These are phyloP conservation scores for Cynanchum wilfordii DNA, from an alignment of 257 asterid species.

Conservation along the genomic window DNA sequence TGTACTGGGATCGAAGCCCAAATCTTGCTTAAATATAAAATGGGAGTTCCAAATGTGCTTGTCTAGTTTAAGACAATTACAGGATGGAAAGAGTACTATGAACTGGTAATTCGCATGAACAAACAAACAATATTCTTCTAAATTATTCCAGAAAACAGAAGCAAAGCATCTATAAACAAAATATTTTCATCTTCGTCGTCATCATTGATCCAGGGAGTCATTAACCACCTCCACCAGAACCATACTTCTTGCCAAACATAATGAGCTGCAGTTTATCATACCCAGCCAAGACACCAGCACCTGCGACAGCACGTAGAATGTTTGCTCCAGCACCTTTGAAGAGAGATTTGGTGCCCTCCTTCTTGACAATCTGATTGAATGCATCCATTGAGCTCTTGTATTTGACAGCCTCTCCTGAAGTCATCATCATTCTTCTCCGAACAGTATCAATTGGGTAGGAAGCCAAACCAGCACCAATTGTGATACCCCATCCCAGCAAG, in stretches of 20 bases:
- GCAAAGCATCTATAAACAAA: not conserved
- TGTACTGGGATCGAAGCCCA: not conserved
- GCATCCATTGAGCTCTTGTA: slow-evolving; percentile 62
- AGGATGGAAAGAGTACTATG: not conserved
- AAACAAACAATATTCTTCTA: not conserved
- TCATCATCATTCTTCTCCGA: slow-evolving; percentile 89
- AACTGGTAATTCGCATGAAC: not conserved
- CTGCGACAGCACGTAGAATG: slow-evolving; percentile 69
- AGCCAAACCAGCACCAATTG: slow-evolving; percentile 70
- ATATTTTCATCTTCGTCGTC: slow-evolving; percentile 30
- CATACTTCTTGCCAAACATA: slow-evolving; percentile 56
- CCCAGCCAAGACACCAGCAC: slow-evolving; percentile 81
- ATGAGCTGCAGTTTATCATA: slow-evolving; percentile 71
- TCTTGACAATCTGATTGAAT: slow-evolving; percentile 51
- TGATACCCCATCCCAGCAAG: slow-evolving; percentile 77
- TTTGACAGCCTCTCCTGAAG: slow-evolving; percentile 78
- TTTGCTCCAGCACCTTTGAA: slow-evolving; percentile 87
- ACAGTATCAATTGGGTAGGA: slow-evolving; percentile 75
- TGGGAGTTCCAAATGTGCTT: not conserved
- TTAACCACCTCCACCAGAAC: slow-evolving; percentile 61
- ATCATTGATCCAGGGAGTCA: slow-evolving; percentile 15
- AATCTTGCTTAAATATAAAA: not conserved
- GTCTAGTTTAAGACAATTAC: not conserved
- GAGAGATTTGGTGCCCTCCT: slow-evolving; percentile 61
- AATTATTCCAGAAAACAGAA: slow-evolving; percentile 12